Base-by-base conservation (phyloP, 257 asterid genomes). In the Paraleonurus japonicus region DNA sequence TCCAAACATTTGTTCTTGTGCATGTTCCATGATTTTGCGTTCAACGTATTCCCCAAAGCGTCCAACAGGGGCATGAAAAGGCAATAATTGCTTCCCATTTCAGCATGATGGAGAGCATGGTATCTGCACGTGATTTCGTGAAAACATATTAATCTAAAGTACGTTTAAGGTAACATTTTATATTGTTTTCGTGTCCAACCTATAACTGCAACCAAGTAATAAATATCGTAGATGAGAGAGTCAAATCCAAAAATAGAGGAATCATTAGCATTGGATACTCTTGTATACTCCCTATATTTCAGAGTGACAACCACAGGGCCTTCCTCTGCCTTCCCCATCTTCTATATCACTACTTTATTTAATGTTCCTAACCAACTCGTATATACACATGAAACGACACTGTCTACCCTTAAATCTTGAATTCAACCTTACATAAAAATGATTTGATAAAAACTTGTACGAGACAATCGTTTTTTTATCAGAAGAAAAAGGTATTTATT, bases 1-100 rank as follows among this genome's bases (percentile, higher is more conserved):
- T 83, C 81, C 17, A 78, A 54, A 60, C 92, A 71, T 39, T 82
- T 72, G 60, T 82, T 71, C 79, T 71, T 83, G 88, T 90, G 96
- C 84, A 79, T 37, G 11, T 86, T 87, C 96, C 96, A 90, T 63
- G 98, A 88, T 72, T 84, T 83, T 58, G 47, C 43, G 86, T 88
- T 88, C 65, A 89, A 76, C 4, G 96, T 89, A 50, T 84, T 82
- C n/a, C 98, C 95, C 20, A 92, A 48, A 10, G 86, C 89, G 83
- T 92, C 98, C 66, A 80, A 89, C 15, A 89, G 80, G 8, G 96
- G 98, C 98, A 92, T 92, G 85, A 92, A 92, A 3, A 90, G 88
- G 81, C 96, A 90, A 67, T 79, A 90, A 43, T 90, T 90, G 71
- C 90, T 79, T 53, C 15, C 77, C 82, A 76, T 85, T 37, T 90